Evolutionary conservation across 257 asterid species (phyloP), one percentile per base, ranked within the genome.

Genomic region (Cruciata laevipes): DNA sequence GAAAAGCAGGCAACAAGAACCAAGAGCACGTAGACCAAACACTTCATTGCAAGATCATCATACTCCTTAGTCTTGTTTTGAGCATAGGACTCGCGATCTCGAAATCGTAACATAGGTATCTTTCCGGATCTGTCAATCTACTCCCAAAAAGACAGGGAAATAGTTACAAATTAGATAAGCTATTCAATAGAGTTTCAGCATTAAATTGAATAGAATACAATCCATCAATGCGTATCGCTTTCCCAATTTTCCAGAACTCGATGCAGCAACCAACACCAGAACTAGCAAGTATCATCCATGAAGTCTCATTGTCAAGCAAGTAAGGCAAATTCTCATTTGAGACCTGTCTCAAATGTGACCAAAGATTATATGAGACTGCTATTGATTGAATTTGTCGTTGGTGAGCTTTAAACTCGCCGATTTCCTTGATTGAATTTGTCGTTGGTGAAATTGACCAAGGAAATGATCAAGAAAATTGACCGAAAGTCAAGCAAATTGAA

Each of bases 271-370:
- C 99, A 78, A 93, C 57, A 74, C 99, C 99, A 74, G 99, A 88
- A 82, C 99, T 93, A 73, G 90, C 97, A 70, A 93, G 97, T 81
- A 93, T 90, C 99, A 93, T 93, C 99, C 99, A 93, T 17, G 99
- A 93, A 42, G 99, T 93, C 49, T 93, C 97, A 80, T 93, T 93
- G 87, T 93, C 97, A 38, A n/a, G n/a, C n/a, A n/a, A n/a, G n/a
- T n/a, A n/a, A n/a, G n/a, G n/a, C n/a, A n/a, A n/a, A n/a, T n/a
- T n/a, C n/a, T n/a, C n/a, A n/a, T n/a, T n/a, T n/a, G n/a, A n/a
- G n/a, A n/a, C n/a, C n/a, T n/a, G n/a, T n/a, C n/a, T n/a, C n/a
- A n/a, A n/a, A n/a, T n/a, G n/a, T n/a, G n/a, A n/a, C n/a, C n/a
- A n/a, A n/a, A n/a, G n/a, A n/a, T n/a, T n/a, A n/a, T n/a, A n/a